These are phyloP conservation scores for Echinosophora koreensis DNA, from an alignment of 306 rosid species.

Conservation along the genomic window DNA sequence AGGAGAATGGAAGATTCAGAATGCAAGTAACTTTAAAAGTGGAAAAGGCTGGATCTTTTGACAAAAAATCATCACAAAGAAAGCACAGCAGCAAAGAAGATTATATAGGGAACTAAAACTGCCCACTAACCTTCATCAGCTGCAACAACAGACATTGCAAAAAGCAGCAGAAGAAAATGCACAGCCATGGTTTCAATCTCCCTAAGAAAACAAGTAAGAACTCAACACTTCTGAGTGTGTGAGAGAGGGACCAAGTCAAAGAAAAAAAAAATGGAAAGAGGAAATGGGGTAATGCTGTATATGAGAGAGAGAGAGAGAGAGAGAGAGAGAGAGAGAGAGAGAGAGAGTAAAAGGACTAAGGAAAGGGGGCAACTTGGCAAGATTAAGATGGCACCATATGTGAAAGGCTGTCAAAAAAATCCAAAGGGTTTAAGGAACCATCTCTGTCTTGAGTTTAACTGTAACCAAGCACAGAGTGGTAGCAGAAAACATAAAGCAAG, in stretches of 20 bases:
- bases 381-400: background rate
- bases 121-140: constrained; percentile 73
- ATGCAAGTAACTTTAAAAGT: background rate
- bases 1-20: constrained; percentile 26
- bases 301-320: constrained; percentile 2
- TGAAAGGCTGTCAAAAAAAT: constrained; percentile 42
- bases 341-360: too few relatives aligned
- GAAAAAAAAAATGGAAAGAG: constrained; percentile 35
- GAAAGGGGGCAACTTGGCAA: background rate
- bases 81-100: constrained; percentile 5
- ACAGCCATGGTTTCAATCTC: constrained; percentile 54
- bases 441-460: constrained; percentile 30
- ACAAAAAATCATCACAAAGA: constrained; percentile 4
- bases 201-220: constrained; percentile 32
- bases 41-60: background rate
- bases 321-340: background rate
- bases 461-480: background rate
- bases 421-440: constrained; percentile 50
- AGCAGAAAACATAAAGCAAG: too few relatives aligned
- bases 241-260: constrained; percentile 34
- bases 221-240: constrained; percentile 35
- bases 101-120: background rate
- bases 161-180: constrained; percentile 58
- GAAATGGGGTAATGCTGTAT: constrained; percentile 47
- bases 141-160: constrained; percentile 52